A percentile compares a stretch with the other conserved stretches of the same genome.
Conservation (phyloP, 192 early-diverging fungal species). For the Podila clonocystis region DNA sequence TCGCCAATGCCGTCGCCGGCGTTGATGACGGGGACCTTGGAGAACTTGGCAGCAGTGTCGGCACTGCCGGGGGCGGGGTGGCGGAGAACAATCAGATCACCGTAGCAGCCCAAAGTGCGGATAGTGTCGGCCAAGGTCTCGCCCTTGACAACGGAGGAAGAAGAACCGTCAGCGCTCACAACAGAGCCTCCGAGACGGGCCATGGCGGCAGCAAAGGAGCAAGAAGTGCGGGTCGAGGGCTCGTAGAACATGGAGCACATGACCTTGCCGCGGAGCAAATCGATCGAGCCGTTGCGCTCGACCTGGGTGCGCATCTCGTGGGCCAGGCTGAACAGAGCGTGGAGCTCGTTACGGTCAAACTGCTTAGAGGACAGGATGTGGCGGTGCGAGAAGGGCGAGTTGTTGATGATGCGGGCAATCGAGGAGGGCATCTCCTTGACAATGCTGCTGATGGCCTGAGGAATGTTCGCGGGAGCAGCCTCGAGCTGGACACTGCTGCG, state of each 20-base stretch:
- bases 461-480: conserved; percentile 1
- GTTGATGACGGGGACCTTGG: conserved; percentile 93
- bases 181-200: conserved; percentile 90
- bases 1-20: conserved; percentile 98
- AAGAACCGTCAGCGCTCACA: conserved; percentile 83
- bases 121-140: conserved; percentile 96
- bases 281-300: conserved; percentile 87
- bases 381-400: conserved; percentile 92
- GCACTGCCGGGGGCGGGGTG: conserved; percentile 93
- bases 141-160: conserved; percentile 94
- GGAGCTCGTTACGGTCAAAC: conserved; percentile 93
- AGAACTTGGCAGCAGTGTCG: conserved; percentile 84
- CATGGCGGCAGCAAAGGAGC: conserved; percentile 97
- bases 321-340: conserved; percentile 94
- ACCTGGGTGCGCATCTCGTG: conserved; percentile 97
- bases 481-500: conserved; percentile 30
- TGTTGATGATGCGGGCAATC: conserved; percentile 59
- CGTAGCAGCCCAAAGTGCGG: conserved; percentile 92
- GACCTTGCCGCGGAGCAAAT: conserved; percentile 89
- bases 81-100: conserved; percentile 91
- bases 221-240: conserved; percentile 93
- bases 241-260: conserved; percentile 98
- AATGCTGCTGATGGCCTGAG: conserved; percentile 3
- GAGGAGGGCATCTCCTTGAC: conserved; percentile 18
- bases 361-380: conserved; percentile 92